A percentile compares a stretch with the other conserved stretches of the same genome.
Conservation (phyloP, 306 rosid species). For the Clitoria ternatea region DNA sequence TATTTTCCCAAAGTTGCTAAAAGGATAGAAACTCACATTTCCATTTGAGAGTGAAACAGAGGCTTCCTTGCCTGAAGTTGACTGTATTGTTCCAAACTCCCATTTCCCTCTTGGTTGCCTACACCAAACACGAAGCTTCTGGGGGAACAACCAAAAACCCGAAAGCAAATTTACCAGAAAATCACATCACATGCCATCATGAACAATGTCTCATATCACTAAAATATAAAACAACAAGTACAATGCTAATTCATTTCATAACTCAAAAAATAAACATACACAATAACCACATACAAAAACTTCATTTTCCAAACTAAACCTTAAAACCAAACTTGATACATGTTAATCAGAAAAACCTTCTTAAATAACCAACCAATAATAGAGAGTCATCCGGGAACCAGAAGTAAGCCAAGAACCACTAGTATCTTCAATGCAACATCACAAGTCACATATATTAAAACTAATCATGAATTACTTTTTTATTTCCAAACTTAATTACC, state of each 20-base stretch:
- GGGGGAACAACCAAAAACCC: conserved; percentile 27
- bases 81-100: conserved; percentile 61
- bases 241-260: conserved; percentile 10
- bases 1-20: conserved; percentile 11
- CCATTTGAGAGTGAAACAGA: conserved; percentile 60
- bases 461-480: not conserved
- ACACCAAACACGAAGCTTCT: conserved; percentile 95
- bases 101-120: conserved; percentile 61
- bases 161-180: conserved; percentile 25
- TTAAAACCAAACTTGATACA: not conserved
- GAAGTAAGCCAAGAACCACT: not conserved
- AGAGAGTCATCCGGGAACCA: conserved; percentile 29
- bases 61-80: conserved; percentile 58
- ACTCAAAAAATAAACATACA: conserved; percentile 8
- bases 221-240: conserved; percentile 4
- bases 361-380: not conserved
- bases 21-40: conserved; percentile 52
- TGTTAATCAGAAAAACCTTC: not conserved
- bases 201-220: not conserved
- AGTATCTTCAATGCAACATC: not conserved
- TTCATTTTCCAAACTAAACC: not conserved
- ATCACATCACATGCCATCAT: conserved; percentile 1
- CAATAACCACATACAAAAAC: conserved; percentile 3
- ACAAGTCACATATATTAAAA: not conserved
- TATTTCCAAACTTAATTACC: not conserved